A percentile compares a stretch with the other conserved stretches of the same genome.
These are phyloP conservation scores for Lipomyces spencermartinsiae DNA, from an alignment of 805 yeast species.

Conservation along the genomic window DNA sequence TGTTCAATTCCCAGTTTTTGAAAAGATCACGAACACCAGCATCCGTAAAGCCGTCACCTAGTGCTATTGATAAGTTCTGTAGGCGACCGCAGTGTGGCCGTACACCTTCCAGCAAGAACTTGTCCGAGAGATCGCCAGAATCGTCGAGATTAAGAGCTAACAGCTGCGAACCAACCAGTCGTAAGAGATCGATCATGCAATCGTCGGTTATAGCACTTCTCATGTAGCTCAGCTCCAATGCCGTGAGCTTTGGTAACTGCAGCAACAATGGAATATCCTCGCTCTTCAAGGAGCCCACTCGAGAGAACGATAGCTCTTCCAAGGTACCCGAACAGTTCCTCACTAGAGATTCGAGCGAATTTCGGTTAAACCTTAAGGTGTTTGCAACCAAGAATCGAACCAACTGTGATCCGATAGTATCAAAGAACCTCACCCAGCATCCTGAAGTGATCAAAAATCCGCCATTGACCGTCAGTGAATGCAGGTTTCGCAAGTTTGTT, in stretches of 20 bases:
- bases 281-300: conserved; percentile 75
- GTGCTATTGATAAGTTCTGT: conserved; percentile 62
- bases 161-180: conserved; percentile 61
- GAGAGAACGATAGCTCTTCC: conserved; percentile 62
- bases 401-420: conserved; percentile 59
- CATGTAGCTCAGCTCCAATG: conserved; percentile 68
- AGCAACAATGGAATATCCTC: conserved; percentile 65
- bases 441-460: conserved; percentile 80
- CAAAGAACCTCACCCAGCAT: conserved; percentile 80
- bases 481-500: conserved; percentile 62
- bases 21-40: conserved; percentile 69
- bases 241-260: conserved; percentile 55
- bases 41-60: conserved; percentile 70
- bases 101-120: conserved; percentile 58
- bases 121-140: conserved; percentile 74
- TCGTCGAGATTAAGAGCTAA: conserved; percentile 69
- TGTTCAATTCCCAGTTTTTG: conserved; percentile 54
- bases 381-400: conserved; percentile 68
- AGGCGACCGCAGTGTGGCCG: conserved; percentile 63
- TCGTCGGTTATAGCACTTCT: conserved; percentile 47
- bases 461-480: conserved; percentile 75
- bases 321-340: conserved; percentile 60
- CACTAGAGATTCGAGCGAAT: conserved; percentile 65
- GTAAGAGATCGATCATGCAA: conserved; percentile 63
- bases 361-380: conserved; percentile 81